phyloP scores from a whole-genome alignment of 1,284 basidiomycete species.

The Rhodotorula sp. region DNA sequence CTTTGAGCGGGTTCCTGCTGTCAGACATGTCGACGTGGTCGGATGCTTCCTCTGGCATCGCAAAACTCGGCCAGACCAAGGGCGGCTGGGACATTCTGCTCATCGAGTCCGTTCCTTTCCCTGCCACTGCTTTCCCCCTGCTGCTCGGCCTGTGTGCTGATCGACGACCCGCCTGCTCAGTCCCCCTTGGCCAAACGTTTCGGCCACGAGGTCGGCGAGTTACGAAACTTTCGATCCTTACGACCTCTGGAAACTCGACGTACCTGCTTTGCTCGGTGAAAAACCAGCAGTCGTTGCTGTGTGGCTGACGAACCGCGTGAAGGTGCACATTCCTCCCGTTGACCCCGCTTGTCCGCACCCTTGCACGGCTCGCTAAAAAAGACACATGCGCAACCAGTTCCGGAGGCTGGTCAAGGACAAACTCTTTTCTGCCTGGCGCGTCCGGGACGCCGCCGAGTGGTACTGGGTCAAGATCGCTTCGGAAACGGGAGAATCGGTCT shows the following conservation, averaged over 20 bases:
- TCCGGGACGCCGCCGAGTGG: constrained; percentile 35
- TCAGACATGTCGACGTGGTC: constrained; percentile 32
- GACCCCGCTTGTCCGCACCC: not conserved
- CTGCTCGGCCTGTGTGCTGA: not conserved
- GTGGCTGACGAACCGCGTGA: constrained; percentile 44
- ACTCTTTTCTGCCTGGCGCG: constrained; percentile 41
- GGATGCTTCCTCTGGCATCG: not conserved
- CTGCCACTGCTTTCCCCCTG: not conserved
- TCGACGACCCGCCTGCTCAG: constrained; percentile 3
- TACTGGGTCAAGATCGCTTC: constrained; percentile 45
- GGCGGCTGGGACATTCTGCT: constrained; percentile 33
- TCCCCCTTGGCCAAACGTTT: constrained; percentile 45
- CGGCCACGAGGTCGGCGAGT: constrained; percentile 27
- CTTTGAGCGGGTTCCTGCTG: constrained; percentile 30
- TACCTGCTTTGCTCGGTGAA: constrained; percentile 24
- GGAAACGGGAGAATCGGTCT: constrained; percentile 39
- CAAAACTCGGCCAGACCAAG: not conserved
- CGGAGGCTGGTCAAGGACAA: constrained; percentile 39
- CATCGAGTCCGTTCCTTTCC: constrained; percentile 25
- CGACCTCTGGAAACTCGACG: constrained; percentile 40
- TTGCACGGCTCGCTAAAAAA: not conserved
- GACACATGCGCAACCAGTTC: constrained; percentile 17
- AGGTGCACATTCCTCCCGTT: constrained; percentile 12
- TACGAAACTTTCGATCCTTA: constrained; percentile 45
- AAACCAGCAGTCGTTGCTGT: constrained; percentile 37